phyloP scores from a whole-genome alignment of 768 basidiomycete genomes.

The Russula compacta region DNA sequence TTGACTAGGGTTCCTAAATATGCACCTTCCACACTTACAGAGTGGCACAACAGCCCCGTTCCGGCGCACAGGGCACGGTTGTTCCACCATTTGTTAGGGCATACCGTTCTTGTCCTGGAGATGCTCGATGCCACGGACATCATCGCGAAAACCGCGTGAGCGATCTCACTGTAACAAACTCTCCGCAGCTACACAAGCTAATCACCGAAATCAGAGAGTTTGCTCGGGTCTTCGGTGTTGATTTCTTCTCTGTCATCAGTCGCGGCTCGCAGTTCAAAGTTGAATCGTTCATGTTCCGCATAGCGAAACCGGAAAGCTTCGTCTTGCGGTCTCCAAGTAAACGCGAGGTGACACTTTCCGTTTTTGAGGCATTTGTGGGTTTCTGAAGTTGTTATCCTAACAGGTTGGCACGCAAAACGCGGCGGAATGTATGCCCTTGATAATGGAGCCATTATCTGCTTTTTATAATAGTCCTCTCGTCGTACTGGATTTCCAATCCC shows the following conservation, averaged over 20 bases:
- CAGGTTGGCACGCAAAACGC: slow-evolving; percentile 96
- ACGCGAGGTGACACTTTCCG: slow-evolving; percentile 46
- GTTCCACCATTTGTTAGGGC: slow-evolving; percentile 53
- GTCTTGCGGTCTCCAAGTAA: slow-evolving; percentile 85
- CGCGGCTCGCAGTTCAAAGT: slow-evolving; percentile 98
- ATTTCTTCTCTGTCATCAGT: slow-evolving; percentile 91
- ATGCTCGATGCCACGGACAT: slow-evolving; percentile 75
- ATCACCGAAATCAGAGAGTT: slow-evolving; percentile 62
- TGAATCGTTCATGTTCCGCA: slow-evolving; percentile 96
- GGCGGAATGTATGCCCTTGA: slow-evolving; percentile 90
- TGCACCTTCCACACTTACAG: slow-evolving; percentile 32
- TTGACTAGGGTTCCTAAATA: slow-evolving; percentile 16
- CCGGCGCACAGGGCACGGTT: slow-evolving; percentile 48
- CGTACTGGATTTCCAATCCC: slow-evolving; percentile 91
- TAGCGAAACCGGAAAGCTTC: slow-evolving; percentile 92
- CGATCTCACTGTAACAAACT: slow-evolving; percentile 6
- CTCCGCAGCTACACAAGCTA: background rate
- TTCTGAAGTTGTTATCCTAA: background rate
- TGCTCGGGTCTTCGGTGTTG: slow-evolving; percentile 93
- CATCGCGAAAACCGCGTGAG: slow-evolving; percentile 85
- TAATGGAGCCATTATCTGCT: slow-evolving; percentile 89
- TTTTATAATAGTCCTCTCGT: slow-evolving; percentile 90
- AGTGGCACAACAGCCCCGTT: slow-evolving; percentile 61
- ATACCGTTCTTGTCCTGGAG: slow-evolving; percentile 63
- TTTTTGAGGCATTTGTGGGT: background rate